Conservation (phyloP, 2,329 filamentous ascomycete species). For the Macroventuria anomochaeta region DNA sequence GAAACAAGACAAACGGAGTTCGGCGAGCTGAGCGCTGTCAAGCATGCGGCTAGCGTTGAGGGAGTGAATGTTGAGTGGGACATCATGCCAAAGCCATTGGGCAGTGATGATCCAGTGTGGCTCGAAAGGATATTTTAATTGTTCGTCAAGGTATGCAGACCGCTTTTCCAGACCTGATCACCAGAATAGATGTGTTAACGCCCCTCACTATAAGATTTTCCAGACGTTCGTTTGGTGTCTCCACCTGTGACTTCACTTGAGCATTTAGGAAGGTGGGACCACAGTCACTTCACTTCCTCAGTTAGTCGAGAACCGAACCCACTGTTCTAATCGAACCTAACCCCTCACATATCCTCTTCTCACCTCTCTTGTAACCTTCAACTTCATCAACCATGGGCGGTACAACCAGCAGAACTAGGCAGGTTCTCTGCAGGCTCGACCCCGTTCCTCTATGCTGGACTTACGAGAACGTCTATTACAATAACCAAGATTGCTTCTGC, state of each 20-base stretch:
- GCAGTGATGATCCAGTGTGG: constrained; percentile 56
- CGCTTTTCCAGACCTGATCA: too few species aligned
- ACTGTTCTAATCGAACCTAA: too few species aligned
- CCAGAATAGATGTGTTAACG: neutral
- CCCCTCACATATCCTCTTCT: too few species aligned
- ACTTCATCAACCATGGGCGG: neutral
- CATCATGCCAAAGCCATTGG: constrained; percentile 58
- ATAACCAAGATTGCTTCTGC: neutral
- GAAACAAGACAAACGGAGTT: constrained; percentile 56
- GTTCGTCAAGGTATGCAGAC: neutral
- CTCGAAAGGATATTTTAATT: neutral
- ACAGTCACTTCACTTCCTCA: too few species aligned
- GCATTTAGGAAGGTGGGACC: too few species aligned
- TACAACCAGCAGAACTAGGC: neutral
- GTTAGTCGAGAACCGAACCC: too few species aligned
- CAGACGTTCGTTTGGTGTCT: neutral
- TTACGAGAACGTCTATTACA: neutral
- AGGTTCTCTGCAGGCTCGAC: neutral
- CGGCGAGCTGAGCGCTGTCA: constrained; percentile 57
- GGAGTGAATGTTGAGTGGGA: constrained; percentile 58
- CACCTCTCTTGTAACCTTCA: neutral
- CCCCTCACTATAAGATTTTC: too few species aligned
- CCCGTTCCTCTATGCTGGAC: neutral
- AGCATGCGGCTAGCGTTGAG: constrained; percentile 57
- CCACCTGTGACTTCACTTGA: neutral